These are phyloP conservation scores for Cyclotella cryptica DNA, from an alignment of 108 stramenopile species.

Conservation along the genomic window DNA sequence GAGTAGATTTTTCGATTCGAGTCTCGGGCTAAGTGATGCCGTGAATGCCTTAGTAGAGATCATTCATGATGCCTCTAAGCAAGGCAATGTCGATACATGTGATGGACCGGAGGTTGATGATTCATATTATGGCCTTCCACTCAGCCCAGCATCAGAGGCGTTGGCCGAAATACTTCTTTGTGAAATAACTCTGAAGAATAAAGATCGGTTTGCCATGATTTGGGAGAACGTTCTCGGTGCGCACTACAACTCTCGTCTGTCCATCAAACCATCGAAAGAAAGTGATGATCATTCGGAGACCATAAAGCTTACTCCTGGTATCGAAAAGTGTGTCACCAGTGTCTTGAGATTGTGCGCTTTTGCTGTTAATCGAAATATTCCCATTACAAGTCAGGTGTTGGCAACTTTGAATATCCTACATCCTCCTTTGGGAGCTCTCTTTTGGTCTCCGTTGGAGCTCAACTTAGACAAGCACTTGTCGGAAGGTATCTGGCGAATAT, in stretches of 20 bases:
- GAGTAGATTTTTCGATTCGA: constrained; percentile 75
- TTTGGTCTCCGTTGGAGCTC: constrained; percentile 48
- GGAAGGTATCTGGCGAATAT: constrained; percentile 85
- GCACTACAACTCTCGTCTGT: constrained; percentile 69
- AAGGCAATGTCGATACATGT: constrained; percentile 7
- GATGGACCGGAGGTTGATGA: constrained; percentile 21
- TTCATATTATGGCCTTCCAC: constrained; percentile 30
- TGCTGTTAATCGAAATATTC: constrained; percentile 59
- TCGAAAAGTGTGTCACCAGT: constrained; percentile 85
- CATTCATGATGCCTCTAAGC: constrained; percentile 44
- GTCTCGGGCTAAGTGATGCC: constrained; percentile 52
- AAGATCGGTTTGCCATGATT: constrained; percentile 69
- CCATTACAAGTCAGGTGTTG: constrained; percentile 70
- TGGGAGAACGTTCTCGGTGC: constrained; percentile 68
- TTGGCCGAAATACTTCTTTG: constrained; percentile 86
- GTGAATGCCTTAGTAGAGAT: constrained; percentile 71
- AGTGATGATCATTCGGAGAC: constrained; percentile 32
- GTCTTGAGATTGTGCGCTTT: constrained; percentile 70
- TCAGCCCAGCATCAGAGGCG: constrained; percentile 88
- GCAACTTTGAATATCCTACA: constrained; percentile 57
- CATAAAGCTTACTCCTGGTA: constrained; percentile 62
- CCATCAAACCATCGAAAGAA: constrained; percentile 26
- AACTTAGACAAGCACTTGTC: constrained; percentile 76
- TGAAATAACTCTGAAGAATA: constrained; percentile 84
- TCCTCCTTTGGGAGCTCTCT: constrained; percentile 41